Percentiles rank a stretch among this genome's conserved stretches.
phyloP scores from a whole-genome alignment of 495 filamentous ascomycete species.

The Daldinia concentrica region DNA sequence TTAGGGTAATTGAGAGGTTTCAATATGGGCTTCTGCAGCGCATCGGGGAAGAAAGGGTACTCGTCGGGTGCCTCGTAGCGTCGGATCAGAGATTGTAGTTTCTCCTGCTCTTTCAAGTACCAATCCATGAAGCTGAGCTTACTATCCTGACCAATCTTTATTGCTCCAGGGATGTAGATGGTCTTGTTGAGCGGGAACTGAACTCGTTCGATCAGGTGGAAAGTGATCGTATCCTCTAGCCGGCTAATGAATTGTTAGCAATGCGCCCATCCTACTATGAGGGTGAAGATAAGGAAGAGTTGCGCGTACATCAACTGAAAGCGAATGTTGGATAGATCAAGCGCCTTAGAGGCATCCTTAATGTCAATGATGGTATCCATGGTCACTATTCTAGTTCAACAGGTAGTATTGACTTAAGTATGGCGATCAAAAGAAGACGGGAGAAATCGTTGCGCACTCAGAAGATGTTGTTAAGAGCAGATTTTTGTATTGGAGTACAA shows the following conservation, averaged over 20 bases:
- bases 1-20: slow-evolving; percentile 87
- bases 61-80: slow-evolving; percentile 97
- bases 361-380: slow-evolving; percentile 96
- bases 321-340: slow-evolving; percentile 92
- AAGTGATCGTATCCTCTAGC: slow-evolving; percentile 97
- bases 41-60: slow-evolving; percentile 94
- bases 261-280: neutral
- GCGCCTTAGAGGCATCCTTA: slow-evolving; percentile 79
- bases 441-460: neutral
- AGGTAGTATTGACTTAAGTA: neutral
- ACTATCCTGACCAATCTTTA: slow-evolving; percentile 69
- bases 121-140: slow-evolving; percentile 89
- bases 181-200: slow-evolving; percentile 94
- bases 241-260: slow-evolving; percentile 66
- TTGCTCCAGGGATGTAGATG: slow-evolving; percentile 86
- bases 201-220: slow-evolving; percentile 96
- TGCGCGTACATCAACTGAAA: slow-evolving; percentile 88
- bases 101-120: slow-evolving; percentile 88
- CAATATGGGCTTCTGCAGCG: slow-evolving; percentile 81
- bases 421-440: neutral
- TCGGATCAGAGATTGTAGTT: slow-evolving; percentile 90
- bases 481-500: neutral
- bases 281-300: neutral
- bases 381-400: neutral
- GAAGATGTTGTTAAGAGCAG: neutral